Percentiles rank a stretch among this genome's conserved stretches.
These are phyloP conservation scores for Verticillium longisporum DNA, from an alignment of 2,329 filamentous ascomycete species.

Conservation along the genomic window DNA sequence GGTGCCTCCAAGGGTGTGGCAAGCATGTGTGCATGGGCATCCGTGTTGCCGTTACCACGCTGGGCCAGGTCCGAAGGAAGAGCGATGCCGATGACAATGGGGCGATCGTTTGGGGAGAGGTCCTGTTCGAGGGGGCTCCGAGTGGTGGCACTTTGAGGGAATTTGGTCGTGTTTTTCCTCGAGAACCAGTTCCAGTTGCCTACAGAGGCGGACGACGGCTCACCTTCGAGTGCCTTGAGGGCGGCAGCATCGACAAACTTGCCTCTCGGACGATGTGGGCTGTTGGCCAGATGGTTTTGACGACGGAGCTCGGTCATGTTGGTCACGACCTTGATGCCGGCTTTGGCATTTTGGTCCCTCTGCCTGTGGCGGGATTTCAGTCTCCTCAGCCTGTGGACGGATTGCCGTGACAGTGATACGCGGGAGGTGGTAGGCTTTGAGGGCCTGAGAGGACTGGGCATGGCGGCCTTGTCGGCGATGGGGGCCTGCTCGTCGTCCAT, in stretches of 20 bases:
- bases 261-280: constrained; percentile 18
- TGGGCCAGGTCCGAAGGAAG: constrained; percentile 46
- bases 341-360: constrained; percentile 52
- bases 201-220: constrained; percentile 44
- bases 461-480: constrained; percentile 11
- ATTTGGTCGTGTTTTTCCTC: constrained; percentile 26
- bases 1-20: constrained; percentile 29
- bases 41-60: not conserved
- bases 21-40: constrained; percentile 15
- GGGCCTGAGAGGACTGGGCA: constrained; percentile 6
- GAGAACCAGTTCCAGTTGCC: constrained; percentile 52
- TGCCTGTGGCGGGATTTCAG: constrained; percentile 55
- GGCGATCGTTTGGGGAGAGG: constrained; percentile 62
- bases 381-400: constrained; percentile 33
- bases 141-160: constrained; percentile 16
- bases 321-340: constrained; percentile 63
- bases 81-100: constrained; percentile 66
- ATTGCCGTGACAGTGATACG: constrained; percentile 18
- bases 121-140: constrained; percentile 28
- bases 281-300: constrained; percentile 27
- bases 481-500: constrained; percentile 28
- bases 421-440: constrained; percentile 7
- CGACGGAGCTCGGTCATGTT: constrained; percentile 52
- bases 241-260: constrained; percentile 55
- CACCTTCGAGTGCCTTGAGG: constrained; percentile 52